Conservation (phyloP, 2,329 filamentous ascomycete species). For the Talaromyces albobiverticillius region DNA sequence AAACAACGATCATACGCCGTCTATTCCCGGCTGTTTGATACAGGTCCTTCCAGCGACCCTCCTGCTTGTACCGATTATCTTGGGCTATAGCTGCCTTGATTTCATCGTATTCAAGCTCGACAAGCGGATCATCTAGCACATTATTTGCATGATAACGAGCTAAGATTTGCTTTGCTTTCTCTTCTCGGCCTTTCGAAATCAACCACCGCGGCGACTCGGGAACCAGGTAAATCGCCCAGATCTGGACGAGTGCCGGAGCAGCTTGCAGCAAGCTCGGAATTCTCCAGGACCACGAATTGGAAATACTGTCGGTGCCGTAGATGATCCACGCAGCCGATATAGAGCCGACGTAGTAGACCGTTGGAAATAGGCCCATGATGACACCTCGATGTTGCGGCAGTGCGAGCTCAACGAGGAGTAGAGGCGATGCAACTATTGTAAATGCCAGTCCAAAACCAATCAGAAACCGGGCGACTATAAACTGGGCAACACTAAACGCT, state of each 20-base stretch:
- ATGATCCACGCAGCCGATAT: constrained; percentile 29
- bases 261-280: constrained; percentile 48
- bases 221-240: too few relatives aligned
- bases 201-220: too few relatives aligned
- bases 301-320: constrained; percentile 30
- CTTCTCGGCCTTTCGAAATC: too few relatives aligned
- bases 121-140: too few relatives aligned
- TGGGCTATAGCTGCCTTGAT: too few relatives aligned
- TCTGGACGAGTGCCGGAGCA: constrained; percentile 21
- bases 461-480: constrained; percentile 57
- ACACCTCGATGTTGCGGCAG: constrained; percentile 60
- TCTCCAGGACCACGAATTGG: constrained; percentile 44
- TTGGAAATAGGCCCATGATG: constrained; percentile 61
- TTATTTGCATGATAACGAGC: too few relatives aligned
- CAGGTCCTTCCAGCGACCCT: too few relatives aligned
- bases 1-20: too few relatives aligned
- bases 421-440: constrained; percentile 57
- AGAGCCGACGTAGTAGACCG: constrained; percentile 34
- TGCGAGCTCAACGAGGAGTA: constrained; percentile 59
- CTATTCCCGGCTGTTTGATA: too few relatives aligned
- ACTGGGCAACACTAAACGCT: constrained; percentile 61
- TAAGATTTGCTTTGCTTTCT: too few relatives aligned
- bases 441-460: constrained; percentile 63
- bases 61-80: too few relatives aligned
- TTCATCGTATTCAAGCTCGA: too few relatives aligned